phyloP scores from a whole-genome alignment of 1,284 basidiomycete genomes.

The Moesziomyces antarcticus region DNA sequence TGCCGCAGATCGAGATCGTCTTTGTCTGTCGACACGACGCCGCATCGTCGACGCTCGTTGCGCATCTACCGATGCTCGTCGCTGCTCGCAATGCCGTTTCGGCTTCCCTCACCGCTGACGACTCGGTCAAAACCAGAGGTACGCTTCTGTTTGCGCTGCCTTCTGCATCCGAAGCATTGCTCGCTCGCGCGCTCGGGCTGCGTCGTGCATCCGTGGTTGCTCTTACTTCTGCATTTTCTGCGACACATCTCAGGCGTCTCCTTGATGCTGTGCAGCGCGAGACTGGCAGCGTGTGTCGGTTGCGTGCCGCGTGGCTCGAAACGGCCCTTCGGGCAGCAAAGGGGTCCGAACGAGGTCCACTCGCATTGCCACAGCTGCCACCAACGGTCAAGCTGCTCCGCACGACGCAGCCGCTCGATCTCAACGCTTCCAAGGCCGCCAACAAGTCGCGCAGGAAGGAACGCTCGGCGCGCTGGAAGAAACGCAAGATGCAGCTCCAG shows the following conservation, averaged over 20 bases:
- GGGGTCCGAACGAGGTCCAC: neutral
- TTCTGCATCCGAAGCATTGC: constrained; percentile 17
- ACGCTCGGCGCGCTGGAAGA: constrained; percentile 27
- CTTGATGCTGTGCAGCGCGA: constrained; percentile 15
- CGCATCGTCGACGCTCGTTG: constrained; percentile 20
- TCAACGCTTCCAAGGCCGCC: constrained; percentile 31
- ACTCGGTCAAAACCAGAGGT: rapidly evolving
- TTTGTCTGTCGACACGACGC: constrained; percentile 49
- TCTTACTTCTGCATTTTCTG: constrained; percentile 18
- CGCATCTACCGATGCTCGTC: constrained; percentile 46
- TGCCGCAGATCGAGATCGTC: constrained; percentile 16
- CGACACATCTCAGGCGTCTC: constrained; percentile 2
- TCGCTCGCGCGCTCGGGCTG: constrained; percentile 29
- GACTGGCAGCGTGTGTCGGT: constrained; percentile 11
- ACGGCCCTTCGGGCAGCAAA: constrained; percentile 22
- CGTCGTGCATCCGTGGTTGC: constrained; percentile 22
- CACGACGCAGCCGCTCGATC: constrained; percentile 35
- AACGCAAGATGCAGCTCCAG: constrained; percentile 15
- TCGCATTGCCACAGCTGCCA: constrained; percentile 10
- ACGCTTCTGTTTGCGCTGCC: constrained; percentile 39
- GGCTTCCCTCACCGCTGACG: neutral
- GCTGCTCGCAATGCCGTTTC: constrained; percentile 32
- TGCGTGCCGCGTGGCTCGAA: constrained; percentile 37
- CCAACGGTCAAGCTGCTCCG: constrained; percentile 35
- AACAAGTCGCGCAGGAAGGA: constrained; percentile 31